Evolutionary conservation across 2,329 filamentous ascomycete species (phyloP), one percentile per base, ranked within the genome.

Genomic region (Aspergillus eucalypticola): DNA sequence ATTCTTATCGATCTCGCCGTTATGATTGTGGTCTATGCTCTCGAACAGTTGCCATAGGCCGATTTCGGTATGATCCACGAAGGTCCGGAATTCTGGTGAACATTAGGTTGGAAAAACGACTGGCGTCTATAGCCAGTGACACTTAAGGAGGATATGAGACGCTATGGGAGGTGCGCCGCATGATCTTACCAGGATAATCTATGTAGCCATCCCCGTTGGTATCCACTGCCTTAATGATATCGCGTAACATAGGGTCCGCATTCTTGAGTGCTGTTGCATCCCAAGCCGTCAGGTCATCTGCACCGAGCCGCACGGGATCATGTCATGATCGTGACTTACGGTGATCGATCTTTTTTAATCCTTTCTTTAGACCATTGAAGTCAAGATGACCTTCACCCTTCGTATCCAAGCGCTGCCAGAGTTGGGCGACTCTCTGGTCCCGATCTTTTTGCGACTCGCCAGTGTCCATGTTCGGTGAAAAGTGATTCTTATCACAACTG

Each of bases 131-230:
- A 54, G 64, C 65, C 63, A 66, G 66, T 56, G 58, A 57, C 59
- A 44, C 60, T 25, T 25, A 53, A 53, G 51, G 61, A 56, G 55
- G 42, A 41, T 27, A 54, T 49, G 55, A 51, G 38, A 44, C 52
- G 41, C 62, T 56, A 62, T 46, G 59, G 60, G 50, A 59, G 48
- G 52, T 35, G 54, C 57, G 53, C 63, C 58, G 64, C 60, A 57
- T 51, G 61, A 61, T 62, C 84, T 73, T 83, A 95, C 92, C 92
- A 79, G 92, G 86, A 75, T 91, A 97, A 77, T 96, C 90, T 69
- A 99, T 98, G 71, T 88, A 89, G 65, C 94, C 92, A 76, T 98
- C 92, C 25, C 88, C 86, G 73, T 93, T 92, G 60, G 88, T 90
- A 73, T 99, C 95, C 64, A 97, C 92, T 62, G 89, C 85, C 65